Evolutionary conservation across 768 basidiomycete species (phyloP), one percentile per base, ranked within the genome.

Genomic region (Chalciporus chontae): DNA sequence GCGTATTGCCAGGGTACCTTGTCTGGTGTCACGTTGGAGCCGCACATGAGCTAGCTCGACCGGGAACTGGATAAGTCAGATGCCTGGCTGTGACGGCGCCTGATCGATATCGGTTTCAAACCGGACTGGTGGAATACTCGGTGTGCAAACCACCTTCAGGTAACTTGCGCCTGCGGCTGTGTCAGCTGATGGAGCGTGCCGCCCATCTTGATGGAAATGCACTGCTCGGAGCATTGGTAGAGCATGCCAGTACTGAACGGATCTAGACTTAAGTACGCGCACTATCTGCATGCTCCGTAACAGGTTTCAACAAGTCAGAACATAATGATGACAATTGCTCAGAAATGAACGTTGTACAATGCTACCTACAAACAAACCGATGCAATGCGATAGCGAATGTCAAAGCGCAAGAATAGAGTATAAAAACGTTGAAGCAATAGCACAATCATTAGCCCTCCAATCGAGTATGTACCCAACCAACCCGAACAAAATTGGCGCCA

Each of bases 381-480:
- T 68, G 64, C 58, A 50, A 59, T 56, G 50, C 21, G 51, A 68
- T 57, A 56, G 58, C 58, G 38, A 60, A 62, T 47, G 52, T 64
- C 58, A 60, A 55, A 50, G 54, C 51, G 40, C 52, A 65, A 67
- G 63, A 65, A 63, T 57, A 54, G 56, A 56, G 45, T 50, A 61
- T 58, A 61, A 61, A 29, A 44, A 56, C 55, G 52, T 38, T 40
- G 24, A 46, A 52, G 19, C 37, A 51, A 58, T 59, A 64, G 52
- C 56, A 60, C 66, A 64, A 53, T 66, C 57, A 68, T 61, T 60
- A 69, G 34, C 55, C 63, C 54, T 51, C 53, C 51, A 43, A 64
- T 57, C 68, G 56, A 68, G 57, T 59, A 66, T 58, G 52, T 59
- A 55, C 47, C 55, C 42, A 59, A 56, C 57, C 52, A 59, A 63